Base-by-base conservation (phyloP, 129 eudicot genomes). In the Silybum marianum region DNA sequence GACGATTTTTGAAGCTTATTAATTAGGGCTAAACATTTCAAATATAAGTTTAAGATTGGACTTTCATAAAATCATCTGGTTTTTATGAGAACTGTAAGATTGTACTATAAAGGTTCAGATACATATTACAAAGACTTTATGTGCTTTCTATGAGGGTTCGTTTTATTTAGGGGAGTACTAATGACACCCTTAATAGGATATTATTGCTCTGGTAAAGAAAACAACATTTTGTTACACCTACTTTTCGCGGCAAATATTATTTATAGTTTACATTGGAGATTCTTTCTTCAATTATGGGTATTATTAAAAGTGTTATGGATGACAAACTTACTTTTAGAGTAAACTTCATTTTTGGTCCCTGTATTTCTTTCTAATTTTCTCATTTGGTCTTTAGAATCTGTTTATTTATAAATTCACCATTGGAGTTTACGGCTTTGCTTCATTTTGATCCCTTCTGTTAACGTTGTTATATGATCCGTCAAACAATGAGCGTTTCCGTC, bases 181-280 rank as follows among this genome's bases (percentile, higher is more conserved):
- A n/a, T n/a, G n/a, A n/a, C n/a, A n/a, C n/a, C n/a, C n/a, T n/a
- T n/a, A n/a, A n/a, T n/a, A n/a, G n/a, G n/a, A n/a, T n/a, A 21
- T 5, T 21, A 32, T 34, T 76, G 71, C 23, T 54, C 19, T 36
- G 80, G 32, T 38, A 39, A 77, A 39, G 62, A 69, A 65, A 24
- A 65, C 23, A 21, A 2, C 4, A 4, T 12, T 76, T 77, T 65
- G 60, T 63, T 74, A 30, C 19, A 14, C 63, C 9, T 18, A 18
- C 66, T 19, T 78, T 71, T 67, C 65, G 81, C 81, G 81, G 81
- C 67, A 78, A 65, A 78, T 78, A 78, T 66, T 66, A 38, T 65
- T 36, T 38, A 63, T 36, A 16, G 34, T 71, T 38, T 70, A 70
- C 46, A 30, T 7, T 26, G 34, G 12, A 16, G 8, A 14, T 51